These are phyloP conservation scores for Botryotinia globosa DNA, from an alignment of 2,329 filamentous ascomycete genomes.

Conservation along the genomic window DNA sequence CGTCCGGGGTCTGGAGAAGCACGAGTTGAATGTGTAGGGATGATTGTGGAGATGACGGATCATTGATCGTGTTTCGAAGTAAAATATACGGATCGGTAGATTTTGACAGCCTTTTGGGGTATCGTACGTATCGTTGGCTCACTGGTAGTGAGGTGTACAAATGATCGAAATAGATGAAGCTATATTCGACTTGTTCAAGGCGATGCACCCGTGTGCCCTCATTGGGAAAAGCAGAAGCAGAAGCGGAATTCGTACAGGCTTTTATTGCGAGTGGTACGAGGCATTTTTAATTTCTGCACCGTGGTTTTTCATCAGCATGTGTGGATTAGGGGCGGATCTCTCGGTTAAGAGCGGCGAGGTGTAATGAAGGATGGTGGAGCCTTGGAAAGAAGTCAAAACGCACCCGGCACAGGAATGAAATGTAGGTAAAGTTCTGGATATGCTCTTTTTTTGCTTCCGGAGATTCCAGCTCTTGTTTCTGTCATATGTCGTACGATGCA, in stretches of 20 bases:
- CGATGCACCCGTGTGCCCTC: neutral
- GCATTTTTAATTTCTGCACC: neutral
- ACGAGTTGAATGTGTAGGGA: neutral
- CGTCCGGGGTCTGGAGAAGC: conserved; percentile 21
- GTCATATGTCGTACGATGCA: neutral
- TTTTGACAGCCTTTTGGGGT: neutral
- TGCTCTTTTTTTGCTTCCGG: neutral
- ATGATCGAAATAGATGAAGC: neutral
- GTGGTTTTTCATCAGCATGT: neutral
- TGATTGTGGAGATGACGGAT: conserved; percentile 5
- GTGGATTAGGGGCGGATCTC: neutral
- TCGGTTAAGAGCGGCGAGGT: conserved; percentile 7
- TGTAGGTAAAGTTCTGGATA: neutral
- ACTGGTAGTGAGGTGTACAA: neutral
- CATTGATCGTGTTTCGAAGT: neutral
- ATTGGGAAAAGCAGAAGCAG: neutral
- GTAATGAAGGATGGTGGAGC: neutral
- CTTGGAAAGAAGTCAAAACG: neutral
- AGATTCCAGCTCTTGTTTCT: neutral
- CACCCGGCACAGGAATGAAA: neutral
- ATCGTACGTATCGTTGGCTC: neutral
- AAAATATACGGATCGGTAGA: neutral
- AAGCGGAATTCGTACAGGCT: neutral
- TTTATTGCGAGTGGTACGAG: neutral
- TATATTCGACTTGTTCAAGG: neutral